These are phyloP conservation scores for Astragalus glycyphyllos DNA, from an alignment of 306 rosid genomes.

Conservation along the genomic window DNA sequence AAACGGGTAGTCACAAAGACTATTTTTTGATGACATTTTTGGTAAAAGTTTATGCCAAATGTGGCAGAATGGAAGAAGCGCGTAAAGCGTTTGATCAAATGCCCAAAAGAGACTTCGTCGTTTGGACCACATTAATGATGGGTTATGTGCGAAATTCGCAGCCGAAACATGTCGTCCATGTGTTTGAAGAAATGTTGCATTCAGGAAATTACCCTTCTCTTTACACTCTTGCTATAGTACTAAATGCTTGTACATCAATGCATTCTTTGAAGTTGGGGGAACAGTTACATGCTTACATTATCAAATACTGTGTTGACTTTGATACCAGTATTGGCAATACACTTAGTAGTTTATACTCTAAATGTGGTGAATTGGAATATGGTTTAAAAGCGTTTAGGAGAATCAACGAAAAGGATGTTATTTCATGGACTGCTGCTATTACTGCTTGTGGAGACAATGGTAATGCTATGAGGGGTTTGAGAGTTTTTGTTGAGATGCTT, in stretches of 20 bases:
- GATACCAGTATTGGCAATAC: constrained; percentile 83
- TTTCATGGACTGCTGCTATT: constrained; percentile 85
- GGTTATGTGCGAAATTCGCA: constrained; percentile 66
- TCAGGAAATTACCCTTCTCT: constrained; percentile 72
- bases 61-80: constrained; percentile 66
- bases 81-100: constrained; percentile 62
- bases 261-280: constrained; percentile 57
- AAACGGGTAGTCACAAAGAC: constrained; percentile 68
- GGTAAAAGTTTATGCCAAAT: constrained; percentile 72
- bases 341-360: constrained; percentile 86
- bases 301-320: constrained; percentile 66
- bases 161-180: constrained; percentile 60
- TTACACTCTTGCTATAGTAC: constrained; percentile 67
- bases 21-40: constrained; percentile 60
- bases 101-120: constrained; percentile 59
- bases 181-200: constrained; percentile 74
- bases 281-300: constrained; percentile 77
- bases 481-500: constrained; percentile 67
- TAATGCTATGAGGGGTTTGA: constrained; percentile 59
- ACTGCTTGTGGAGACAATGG: constrained; percentile 81
- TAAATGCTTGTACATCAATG: constrained; percentile 70
- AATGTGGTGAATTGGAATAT: constrained; percentile 56
- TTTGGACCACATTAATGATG: constrained; percentile 77
- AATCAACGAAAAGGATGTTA: constrained; percentile 68
- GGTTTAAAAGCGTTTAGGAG: constrained; percentile 66